These are phyloP conservation scores for Diaporthe helianthi DNA, from an alignment of 2,329 filamentous ascomycete genomes.

Conservation along the genomic window DNA sequence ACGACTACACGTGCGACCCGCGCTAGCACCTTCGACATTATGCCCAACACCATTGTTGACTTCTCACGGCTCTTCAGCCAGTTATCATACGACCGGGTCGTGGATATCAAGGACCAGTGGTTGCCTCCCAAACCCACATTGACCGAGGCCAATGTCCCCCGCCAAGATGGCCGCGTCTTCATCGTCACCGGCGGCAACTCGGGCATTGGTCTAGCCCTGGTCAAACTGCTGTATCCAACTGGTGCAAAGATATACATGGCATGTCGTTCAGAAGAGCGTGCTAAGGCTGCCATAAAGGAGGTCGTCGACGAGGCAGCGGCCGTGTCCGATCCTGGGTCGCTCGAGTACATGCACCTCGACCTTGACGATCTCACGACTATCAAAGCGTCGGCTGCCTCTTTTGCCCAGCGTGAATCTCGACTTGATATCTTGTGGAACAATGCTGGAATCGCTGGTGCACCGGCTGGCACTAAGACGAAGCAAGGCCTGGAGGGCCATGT, in stretches of 20 bases:
- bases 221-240: constrained; percentile 57
- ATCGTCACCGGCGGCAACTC: constrained; percentile 56
- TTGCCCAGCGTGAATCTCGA: constrained; percentile 46
- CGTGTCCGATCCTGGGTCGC: constrained; percentile 26
- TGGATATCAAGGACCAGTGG: constrained; percentile 34
- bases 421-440: constrained; percentile 55
- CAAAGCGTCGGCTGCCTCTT: constrained; percentile 46
- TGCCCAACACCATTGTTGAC: constrained; percentile 32
- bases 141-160: constrained; percentile 39
- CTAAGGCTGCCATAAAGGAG: constrained; percentile 43
- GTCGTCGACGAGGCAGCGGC: constrained; percentile 37
- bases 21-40: background rate
- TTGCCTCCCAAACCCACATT: constrained; percentile 40
- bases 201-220: constrained; percentile 57
- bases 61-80: constrained; percentile 29
- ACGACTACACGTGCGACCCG: no score
- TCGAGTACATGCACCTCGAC: constrained; percentile 48
- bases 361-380: constrained; percentile 52
- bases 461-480: constrained; percentile 37
- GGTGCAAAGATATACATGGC: constrained; percentile 46
- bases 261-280: constrained; percentile 40
- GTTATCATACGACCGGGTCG: constrained; percentile 14
- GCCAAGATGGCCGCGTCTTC: constrained; percentile 43
- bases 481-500: constrained; percentile 46
- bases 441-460: constrained; percentile 41